Base-by-base conservation (phyloP, 768 basidiomycete genomes). In the Dentipellis fragilis region DNA sequence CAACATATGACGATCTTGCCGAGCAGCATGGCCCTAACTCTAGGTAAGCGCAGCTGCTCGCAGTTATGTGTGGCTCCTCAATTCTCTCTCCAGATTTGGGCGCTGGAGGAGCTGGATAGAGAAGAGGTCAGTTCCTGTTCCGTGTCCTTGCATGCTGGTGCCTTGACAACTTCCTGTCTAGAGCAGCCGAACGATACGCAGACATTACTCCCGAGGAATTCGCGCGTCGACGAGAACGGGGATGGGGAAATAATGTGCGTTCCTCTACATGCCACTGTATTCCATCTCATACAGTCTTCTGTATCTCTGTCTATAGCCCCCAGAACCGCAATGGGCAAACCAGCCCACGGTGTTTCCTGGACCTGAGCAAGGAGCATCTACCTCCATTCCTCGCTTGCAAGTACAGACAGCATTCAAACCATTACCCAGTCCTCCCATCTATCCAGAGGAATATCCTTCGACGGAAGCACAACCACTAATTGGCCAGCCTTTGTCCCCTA, bases 91-190 rank as follows among this genome's bases (percentile, higher is more conserved):
- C 62, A 92, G 89, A 64, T 92, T 92, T 63, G 89, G 89, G 17
- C 75, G 89, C 56, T 93, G 89, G 89, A 80, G 77, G 65, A 81
- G 83, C 6, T 93, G 89, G 89, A 87, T 93, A 55, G 89, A 93
- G 72, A 93, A 92, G 69, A 78, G 89, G 89, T 85, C 60, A 50
- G 70, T 59, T 5, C 4, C 2, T 14, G 10, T 29, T 29, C 29
- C 29, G 29, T 29, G 29, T 29, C 19, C 22, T 21, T 58, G 42
- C 37, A 47, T 12, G 14, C 22, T 16, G 36, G 22, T 55, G 47
- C 49, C 29, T 12, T 22, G 36, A 51, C 37, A 37, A 40, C 54
- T 51, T 17, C 14, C 14, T 51, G 48, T 49, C 40, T 57, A 92
- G 89, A 69, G 90, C 90, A 14, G 88, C 89, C n/a, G 89, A 91